Evolutionary conservation across 805 yeast genomes (phyloP), one percentile per base, ranked within the genome.

Genomic region (Barnettozyma sucrosica): DNA sequence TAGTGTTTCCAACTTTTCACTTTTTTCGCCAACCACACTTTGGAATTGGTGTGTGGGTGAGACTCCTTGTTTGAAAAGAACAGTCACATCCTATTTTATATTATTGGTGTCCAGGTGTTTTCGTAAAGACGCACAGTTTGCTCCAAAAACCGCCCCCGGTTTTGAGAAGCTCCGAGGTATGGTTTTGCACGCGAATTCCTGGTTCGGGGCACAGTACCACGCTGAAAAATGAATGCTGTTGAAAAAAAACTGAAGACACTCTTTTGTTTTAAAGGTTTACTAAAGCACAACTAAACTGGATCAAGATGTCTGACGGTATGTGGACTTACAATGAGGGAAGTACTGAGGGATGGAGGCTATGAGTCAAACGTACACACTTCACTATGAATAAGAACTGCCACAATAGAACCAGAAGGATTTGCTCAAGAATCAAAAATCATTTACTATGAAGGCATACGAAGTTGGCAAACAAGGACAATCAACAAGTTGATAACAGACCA

Each of bases 221-320:
- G 39, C 46, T 43, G 50, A 43, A 47, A 47, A 38, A 16, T 26
- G 33, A 34, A 16, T 14, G 41, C 42, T 41, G 39, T 25, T 18
- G 41, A 34, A 38, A 37, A 38, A 43, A 47, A 47, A 43, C 37
- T 30, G 20, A 36, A 37, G 32, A 21, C 37, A 33, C 32, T 21
- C 10, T 32, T 46, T 30, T 36, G 30, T 19, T 41, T 41, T 45
- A 36, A 36, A 18, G 43, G 45, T 37, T 41, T 16, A 30, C 14
- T 14, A 30, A 18, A 37, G n/a, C 36, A 24, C 41, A 43, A 43
- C 39, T 43, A 28, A 46, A 39, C 41, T 42, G 45, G 46, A 43
- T 39, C 58, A 60, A 55, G 39, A 60, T 60, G 64, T 60, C 64
- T 58, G 64, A 60, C 54, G 64, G 64, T 60, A 60, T 52, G 64